Evolutionary conservation across 106 monocot genomes (phyloP).

Genomic region (Dioscorea alata): DNA sequence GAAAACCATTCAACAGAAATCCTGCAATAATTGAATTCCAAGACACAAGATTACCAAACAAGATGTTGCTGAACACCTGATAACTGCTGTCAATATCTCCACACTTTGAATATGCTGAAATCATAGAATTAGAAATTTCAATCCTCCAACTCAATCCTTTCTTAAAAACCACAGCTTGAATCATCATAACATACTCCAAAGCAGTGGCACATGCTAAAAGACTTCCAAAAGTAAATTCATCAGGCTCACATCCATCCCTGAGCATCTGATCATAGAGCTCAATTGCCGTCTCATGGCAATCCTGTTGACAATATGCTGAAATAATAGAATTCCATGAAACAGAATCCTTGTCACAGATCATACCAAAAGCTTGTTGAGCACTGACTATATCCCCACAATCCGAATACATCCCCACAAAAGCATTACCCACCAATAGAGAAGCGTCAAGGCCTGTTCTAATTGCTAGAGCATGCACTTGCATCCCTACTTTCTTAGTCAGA

Average conservation of each 20-base stretch:
- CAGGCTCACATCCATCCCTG: conserved; percentile 14
- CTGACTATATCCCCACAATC: conserved; percentile 9
- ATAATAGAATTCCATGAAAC: conserved; percentile 52
- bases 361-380: conserved; percentile 20
- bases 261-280: conserved; percentile 14
- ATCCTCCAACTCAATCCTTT: conserved; percentile 6
- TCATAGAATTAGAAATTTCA: conserved; percentile 23
- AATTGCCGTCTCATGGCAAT: conserved; percentile 11
- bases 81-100: conserved; percentile 16
- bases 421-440: conserved; percentile 28
- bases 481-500: conserved; percentile 9
- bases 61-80: conserved; percentile 10
- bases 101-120: conserved; percentile 22
- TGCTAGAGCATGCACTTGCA: conserved; percentile 20
- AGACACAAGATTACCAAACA: conserved; percentile 26
- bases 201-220: conserved; percentile 7
- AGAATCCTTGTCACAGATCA: conserved; percentile 23
- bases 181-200: conserved; percentile 1
- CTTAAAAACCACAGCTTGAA: conserved; percentile 14
- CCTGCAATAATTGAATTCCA: conserved; percentile 42
- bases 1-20: conserved; percentile 22
- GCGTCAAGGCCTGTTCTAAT: conserved; percentile 18
- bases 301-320: conserved; percentile 24
- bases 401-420: conserved; percentile 27
- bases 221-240: conserved; percentile 42